A percentile compares a stretch with the other conserved stretches of the same genome.
phyloP scores from a whole-genome alignment of 1,139 yeast genomes.

The Taphrina wiesneri region DNA sequence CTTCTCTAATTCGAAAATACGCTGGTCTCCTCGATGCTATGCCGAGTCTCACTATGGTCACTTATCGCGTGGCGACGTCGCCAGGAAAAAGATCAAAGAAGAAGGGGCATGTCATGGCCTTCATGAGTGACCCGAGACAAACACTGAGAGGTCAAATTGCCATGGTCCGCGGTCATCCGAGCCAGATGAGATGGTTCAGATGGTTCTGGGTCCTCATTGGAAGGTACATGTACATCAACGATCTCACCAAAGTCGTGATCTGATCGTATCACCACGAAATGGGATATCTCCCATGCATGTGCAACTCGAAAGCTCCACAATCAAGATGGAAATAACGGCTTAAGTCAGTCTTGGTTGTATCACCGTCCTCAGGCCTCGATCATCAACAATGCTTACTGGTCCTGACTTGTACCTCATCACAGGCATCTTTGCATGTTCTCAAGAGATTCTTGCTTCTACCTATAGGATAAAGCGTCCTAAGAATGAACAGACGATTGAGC shows the following conservation, averaged over 20 bases:
- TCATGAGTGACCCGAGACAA: slow-evolving; percentile 60
- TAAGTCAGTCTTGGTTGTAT: too few relatives aligned
- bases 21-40: slow-evolving; percentile 44
- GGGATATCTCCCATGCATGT: too few relatives aligned
- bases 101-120: slow-evolving; percentile 35
- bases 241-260: slow-evolving; percentile 47
- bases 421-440: too few relatives aligned
- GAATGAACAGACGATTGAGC: too few relatives aligned
- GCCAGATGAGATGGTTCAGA: slow-evolving; percentile 96
- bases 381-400: too few relatives aligned
- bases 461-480: too few relatives aligned
- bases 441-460: too few relatives aligned
- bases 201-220: slow-evolving; percentile 82
- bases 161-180: slow-evolving; percentile 78
- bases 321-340: too few relatives aligned
- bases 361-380: too few relatives aligned
- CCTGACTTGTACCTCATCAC: too few relatives aligned
- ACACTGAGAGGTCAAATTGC: slow-evolving; percentile 65
- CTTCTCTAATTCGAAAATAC: slow-evolving; percentile 48
- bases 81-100: slow-evolving; percentile 22
- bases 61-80: slow-evolving; percentile 15
- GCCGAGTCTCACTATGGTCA: slow-evolving; percentile 39
- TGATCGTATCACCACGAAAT: too few relatives aligned
- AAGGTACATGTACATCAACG: slow-evolving; percentile 70
- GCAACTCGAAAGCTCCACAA: too few relatives aligned